Evolutionary conservation across 768 basidiomycete genomes (phyloP).

Genomic region (Pulveroboletus sp.): DNA sequence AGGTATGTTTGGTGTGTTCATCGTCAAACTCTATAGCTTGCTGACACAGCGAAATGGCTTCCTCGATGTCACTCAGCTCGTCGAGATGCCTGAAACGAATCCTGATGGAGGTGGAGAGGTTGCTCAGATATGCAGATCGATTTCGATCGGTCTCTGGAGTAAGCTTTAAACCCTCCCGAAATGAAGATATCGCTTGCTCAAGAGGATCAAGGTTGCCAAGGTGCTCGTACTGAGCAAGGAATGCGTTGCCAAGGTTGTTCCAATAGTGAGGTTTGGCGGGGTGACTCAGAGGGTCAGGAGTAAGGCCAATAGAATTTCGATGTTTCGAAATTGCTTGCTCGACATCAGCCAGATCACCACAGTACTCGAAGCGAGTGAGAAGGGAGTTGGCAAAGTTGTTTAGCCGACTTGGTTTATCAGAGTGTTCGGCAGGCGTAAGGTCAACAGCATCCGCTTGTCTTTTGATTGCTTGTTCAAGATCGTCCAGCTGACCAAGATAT

Average conservation of each 20-base stretch:
- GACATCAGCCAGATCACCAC: neutral
- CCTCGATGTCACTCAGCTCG: neutral
- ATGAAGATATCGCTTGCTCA: neutral
- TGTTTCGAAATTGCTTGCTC: neutral
- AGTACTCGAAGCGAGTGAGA: neutral
- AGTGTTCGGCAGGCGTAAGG: too few species aligned
- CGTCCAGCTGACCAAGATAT: neutral
- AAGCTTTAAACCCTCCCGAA: neutral
- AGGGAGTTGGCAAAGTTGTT: neutral
- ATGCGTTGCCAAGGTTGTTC: neutral
- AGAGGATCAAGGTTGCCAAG: neutral
- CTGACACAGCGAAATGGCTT: neutral
- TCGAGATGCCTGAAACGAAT: neutral
- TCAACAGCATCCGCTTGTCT: neutral
- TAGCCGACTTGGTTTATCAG: neutral
- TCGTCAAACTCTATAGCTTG: neutral
- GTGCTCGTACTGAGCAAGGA: neutral
- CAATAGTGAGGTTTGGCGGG: neutral
- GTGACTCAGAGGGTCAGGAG: neutral
- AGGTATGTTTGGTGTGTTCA: neutral
- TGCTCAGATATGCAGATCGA: neutral
- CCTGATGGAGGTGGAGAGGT: neutral
- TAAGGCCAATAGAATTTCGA: neutral
- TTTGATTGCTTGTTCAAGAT: neutral
- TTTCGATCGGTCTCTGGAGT: neutral